phyloP scores from a whole-genome alignment of 257 asterid species.

The Dorcoceras hygrometricum region DNA sequence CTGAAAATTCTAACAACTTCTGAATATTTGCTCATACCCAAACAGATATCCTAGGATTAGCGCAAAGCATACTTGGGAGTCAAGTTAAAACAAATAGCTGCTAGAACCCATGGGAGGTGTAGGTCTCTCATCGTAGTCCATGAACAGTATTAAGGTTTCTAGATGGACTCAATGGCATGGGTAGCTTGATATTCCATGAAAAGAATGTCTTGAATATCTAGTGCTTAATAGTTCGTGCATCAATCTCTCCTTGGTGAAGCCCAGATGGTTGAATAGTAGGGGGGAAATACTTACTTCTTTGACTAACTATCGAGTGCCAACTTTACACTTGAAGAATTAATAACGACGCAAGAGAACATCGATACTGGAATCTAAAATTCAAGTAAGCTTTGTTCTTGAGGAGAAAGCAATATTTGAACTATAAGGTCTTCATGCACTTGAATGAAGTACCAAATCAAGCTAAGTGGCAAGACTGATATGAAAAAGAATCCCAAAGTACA shows the following conservation, averaged over 20 bases:
- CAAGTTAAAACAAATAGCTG: not conserved
- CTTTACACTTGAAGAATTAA: not conserved
- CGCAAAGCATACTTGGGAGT: not conserved
- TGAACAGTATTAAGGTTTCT: not conserved
- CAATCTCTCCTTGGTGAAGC: not conserved
- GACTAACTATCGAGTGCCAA: not conserved
- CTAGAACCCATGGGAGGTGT: not conserved
- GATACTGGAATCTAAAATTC: not conserved
- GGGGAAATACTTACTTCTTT: not conserved
- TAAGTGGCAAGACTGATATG: not conserved
- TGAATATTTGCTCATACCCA: not conserved
- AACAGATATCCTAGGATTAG: not conserved
- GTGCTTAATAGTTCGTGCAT: not conserved
- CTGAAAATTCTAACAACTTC: not conserved
- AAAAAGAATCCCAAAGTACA: conserved; percentile 7
- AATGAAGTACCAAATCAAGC: not conserved
- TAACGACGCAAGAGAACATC: not conserved
- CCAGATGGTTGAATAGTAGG: not conserved
- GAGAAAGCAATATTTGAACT: not conserved
- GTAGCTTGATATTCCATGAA: not conserved
- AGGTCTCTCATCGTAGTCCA: not conserved
- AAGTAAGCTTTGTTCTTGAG: not conserved
- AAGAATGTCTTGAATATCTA: not conserved
- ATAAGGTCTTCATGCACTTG: conserved; percentile 8
- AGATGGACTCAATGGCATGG: not conserved